These are phyloP conservation scores for Aspergillus coremiiformis DNA, from an alignment of 495 filamentous ascomycete genomes.

Conservation along the genomic window DNA sequence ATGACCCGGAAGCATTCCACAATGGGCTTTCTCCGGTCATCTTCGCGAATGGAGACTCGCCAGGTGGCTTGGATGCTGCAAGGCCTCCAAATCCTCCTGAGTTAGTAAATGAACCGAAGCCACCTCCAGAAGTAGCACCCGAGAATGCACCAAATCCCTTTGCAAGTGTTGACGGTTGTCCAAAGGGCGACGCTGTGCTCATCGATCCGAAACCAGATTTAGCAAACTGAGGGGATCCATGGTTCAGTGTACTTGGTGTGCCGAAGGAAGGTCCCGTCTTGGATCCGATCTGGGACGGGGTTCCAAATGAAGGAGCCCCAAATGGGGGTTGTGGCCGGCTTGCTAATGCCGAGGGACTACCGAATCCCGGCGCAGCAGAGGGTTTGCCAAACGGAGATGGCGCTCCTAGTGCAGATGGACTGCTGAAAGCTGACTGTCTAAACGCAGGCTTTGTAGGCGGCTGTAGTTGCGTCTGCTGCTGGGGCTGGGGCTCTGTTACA, in stretches of 20 bases:
- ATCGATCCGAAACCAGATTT: constrained; percentile 44
- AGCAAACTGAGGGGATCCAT: constrained; percentile 25
- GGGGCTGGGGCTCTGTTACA: constrained; percentile 22
- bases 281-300: constrained; percentile 6
- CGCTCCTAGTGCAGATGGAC: constrained; percentile 20
- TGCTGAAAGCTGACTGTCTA: constrained; percentile 25
- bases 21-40: constrained; percentile 16
- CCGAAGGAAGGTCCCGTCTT: constrained; percentile 12
- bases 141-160: constrained; percentile 24
- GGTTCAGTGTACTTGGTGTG: constrained; percentile 20
- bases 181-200: constrained; percentile 31
- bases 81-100: constrained; percentile 30
- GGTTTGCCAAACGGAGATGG: constrained; percentile 45
- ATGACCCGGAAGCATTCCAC: constrained; percentile 12
- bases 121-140: constrained; percentile 24
- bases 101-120: constrained; percentile 32
- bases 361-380: constrained; percentile 14
- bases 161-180: constrained; percentile 26
- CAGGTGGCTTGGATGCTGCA: constrained; percentile 21
- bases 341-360: constrained; percentile 21
- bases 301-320: constrained; percentile 37
- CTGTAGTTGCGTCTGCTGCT: constrained; percentile 17
- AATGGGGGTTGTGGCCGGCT: constrained; percentile 37
- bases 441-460: constrained; percentile 31
- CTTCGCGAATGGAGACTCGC: constrained; percentile 25